Evolutionary conservation across 805 yeast species (phyloP).

Genomic region (Candida tammaniensis): DNA sequence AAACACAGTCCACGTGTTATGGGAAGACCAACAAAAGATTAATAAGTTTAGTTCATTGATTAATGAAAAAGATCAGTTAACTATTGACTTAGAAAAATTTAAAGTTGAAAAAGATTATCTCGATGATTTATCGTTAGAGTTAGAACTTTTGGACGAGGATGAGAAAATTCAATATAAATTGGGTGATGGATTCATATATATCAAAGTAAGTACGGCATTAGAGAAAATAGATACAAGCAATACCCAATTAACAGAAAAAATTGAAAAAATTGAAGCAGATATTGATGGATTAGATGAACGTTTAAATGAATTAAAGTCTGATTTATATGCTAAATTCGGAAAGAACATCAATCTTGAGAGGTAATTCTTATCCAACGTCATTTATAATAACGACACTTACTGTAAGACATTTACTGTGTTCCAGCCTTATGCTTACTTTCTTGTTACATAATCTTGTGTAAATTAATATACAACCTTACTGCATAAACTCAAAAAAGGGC

Average conservation of each 20-base stretch:
- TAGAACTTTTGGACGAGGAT: conserved; percentile 79
- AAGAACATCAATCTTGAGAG: conserved; percentile 81
- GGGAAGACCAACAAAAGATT: conserved; percentile 88
- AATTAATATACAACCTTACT: too few relatives aligned
- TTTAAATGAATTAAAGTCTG: conserved; percentile 61
- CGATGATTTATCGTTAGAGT: conserved; percentile 80
- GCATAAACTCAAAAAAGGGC: too few relatives aligned
- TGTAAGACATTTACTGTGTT: too few relatives aligned
- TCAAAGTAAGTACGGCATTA: conserved; percentile 65
- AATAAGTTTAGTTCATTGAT: conserved; percentile 85
- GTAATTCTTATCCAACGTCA: too few relatives aligned
- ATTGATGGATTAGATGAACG: conserved; percentile 53
- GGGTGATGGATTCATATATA: conserved; percentile 75
- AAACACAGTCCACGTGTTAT: conserved; percentile 58
- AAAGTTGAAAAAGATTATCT: conserved; percentile 79
- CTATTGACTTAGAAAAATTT: conserved; percentile 45
- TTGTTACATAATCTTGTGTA: too few relatives aligned
- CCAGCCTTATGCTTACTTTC: too few relatives aligned
- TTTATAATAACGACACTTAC: too few relatives aligned
- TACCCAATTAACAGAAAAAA: conserved; percentile 48
- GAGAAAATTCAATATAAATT: conserved; percentile 71
- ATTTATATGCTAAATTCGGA: conserved; percentile 87
- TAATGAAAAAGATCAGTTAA: conserved; percentile 59
- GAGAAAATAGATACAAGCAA: conserved; percentile 64
- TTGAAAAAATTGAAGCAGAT: conserved; percentile 44